These are phyloP conservation scores for Epichloe gansuensis DNA, from an alignment of 2,329 filamentous ascomycete genomes.

Conservation along the genomic window DNA sequence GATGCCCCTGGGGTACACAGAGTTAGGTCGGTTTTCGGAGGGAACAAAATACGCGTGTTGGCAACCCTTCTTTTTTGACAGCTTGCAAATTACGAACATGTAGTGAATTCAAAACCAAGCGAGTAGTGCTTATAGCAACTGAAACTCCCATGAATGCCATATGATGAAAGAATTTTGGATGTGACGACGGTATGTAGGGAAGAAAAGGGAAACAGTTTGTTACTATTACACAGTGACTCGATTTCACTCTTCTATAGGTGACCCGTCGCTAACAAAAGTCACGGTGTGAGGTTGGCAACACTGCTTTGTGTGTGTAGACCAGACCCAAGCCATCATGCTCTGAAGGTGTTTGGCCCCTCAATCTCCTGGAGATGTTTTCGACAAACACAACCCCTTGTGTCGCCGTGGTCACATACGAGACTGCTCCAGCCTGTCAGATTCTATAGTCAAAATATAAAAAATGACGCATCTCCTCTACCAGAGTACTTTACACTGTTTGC, in stretches of 20 bases:
- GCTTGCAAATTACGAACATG: background rate
- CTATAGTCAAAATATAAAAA: background rate
- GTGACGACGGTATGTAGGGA: background rate
- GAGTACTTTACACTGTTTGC: slow-evolving; percentile 41
- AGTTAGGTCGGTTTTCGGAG: background rate
- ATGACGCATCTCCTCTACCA: background rate
- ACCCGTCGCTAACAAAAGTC: too few relatives aligned
- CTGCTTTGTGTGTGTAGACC: too few relatives aligned
- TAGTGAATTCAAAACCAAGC: background rate
- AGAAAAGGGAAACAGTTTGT: background rate
- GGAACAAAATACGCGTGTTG: background rate
- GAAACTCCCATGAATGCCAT: background rate
- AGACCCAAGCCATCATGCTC: too few relatives aligned
- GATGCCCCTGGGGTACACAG: background rate
- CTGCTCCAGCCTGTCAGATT: background rate
- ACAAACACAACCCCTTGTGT: too few relatives aligned
- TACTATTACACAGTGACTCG: background rate
- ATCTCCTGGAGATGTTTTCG: too few relatives aligned
- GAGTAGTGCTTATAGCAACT: background rate
- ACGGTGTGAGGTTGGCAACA: too few relatives aligned
- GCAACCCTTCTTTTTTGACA: background rate
- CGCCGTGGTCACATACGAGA: background rate
- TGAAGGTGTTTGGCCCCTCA: too few relatives aligned
- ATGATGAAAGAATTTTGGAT: background rate
- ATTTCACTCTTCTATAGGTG: background rate